Conservation (phyloP, 2,329 filamentous ascomycete species). For the Colletotrichum filicis region DNA sequence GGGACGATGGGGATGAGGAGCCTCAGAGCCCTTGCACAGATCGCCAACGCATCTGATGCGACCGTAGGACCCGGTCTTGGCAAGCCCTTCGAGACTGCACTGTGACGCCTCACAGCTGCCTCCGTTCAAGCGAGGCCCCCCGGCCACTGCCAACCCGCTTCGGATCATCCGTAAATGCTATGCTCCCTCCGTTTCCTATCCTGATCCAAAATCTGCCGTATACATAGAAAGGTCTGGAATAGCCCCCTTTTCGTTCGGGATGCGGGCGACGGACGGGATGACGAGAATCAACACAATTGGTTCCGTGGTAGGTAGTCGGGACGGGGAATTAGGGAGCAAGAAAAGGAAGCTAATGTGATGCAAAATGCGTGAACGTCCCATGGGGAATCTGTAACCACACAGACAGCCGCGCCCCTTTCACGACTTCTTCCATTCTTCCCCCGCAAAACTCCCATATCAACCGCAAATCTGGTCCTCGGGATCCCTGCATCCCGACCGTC, state of each 20-base stretch:
- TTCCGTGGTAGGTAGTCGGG: background rate
- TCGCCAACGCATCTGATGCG: slow-evolving; percentile 23
- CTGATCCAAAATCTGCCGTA: background rate
- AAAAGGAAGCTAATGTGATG: background rate
- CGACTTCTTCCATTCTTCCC: background rate
- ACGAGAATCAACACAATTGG: no score
- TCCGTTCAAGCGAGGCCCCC: background rate
- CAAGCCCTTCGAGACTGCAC: slow-evolving; percentile 25
- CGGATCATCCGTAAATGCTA: background rate
- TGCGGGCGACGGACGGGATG: background rate
- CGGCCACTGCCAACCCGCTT: background rate
- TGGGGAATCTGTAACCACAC: background rate
- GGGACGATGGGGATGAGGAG: background rate
- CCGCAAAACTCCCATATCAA: background rate
- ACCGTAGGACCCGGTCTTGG: slow-evolving; percentile 27
- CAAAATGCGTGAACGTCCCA: background rate
- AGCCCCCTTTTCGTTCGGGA: background rate
- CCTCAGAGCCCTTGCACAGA: background rate
- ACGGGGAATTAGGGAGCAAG: background rate
- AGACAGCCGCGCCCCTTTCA: background rate
- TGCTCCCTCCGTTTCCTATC: background rate
- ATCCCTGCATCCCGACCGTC: slow-evolving; percentile 1
- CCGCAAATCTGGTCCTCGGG: background rate
- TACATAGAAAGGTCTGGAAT: background rate
- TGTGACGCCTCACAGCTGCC: slow-evolving; percentile 15